Base-by-base conservation (phyloP, 768 basidiomycete species). In the Strobilomyces dryophilus region DNA sequence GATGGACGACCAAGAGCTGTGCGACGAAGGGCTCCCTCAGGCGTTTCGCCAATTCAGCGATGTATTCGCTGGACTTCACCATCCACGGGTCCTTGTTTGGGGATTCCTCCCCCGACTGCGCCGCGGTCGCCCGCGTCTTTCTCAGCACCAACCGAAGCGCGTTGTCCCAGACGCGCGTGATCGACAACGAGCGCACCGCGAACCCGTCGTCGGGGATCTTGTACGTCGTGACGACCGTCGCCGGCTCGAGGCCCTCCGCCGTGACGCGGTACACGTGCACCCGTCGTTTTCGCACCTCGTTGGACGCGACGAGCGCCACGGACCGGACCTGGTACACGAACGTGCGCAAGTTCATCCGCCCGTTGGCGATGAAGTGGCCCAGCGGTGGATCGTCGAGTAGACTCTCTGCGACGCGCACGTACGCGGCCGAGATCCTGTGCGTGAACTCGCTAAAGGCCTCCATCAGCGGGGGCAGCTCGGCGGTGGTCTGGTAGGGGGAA, bases 301-400 rank as follows among this genome's bases (percentile, higher is more conserved):
- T 24, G 36, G 59, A 45, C 1, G 49, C 21, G 15, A 43, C 18
- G 46, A 61, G 54, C 4, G 49, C 5, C 8, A 63, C 47, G 6
- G 59, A 57, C 8, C 10, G 46, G 40, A 66, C 59, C 27, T 58
- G 61, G 53, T 66, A 54, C 40, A 61, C 61, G 31, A 66, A 69
- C 36, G 44, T 41, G 29, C 62, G 60, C 43, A 66, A 27, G 52
- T 67, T 67, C 66, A 67, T 67, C 53, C 60, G 51, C 21, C 65
- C 65, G 20, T 66, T 67, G 14, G 65, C 65, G 35, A 66, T 67
- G 24, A 65, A 66, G 48, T 67, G 65, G 24, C 63, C 66, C 5
- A 65, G 63, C 8, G 64, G 64, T 4, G 64, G 66, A 1, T 66
- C 60, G 2, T 59, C 26, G 17, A 65, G 50, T 21, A 66, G 46